Evolutionary conservation across 129 eudicot species (phyloP).

Genomic region (Rutidosis leptorrhynchoides): DNA sequence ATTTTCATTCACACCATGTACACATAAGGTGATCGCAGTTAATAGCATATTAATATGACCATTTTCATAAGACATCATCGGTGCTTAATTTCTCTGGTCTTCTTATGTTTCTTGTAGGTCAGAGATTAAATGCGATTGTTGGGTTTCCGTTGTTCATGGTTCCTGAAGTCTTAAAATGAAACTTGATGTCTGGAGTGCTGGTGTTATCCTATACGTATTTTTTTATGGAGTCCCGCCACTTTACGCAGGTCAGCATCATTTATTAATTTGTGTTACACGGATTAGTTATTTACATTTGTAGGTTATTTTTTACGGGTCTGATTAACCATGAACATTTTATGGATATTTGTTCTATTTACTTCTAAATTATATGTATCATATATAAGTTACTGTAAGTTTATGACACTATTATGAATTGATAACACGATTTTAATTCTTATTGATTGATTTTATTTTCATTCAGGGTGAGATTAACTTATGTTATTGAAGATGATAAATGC

Average conservation of each 20-base stretch:
- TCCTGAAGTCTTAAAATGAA: conserved; percentile 75
- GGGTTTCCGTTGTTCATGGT: conserved; percentile 93
- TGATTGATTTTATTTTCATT: too few species aligned
- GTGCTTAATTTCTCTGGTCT: neutral
- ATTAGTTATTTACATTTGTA: too few species aligned
- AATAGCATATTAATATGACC: conserved; percentile 1
- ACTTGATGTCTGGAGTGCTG: conserved; percentile 95
- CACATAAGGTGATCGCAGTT: conserved; percentile 10
- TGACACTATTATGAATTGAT: too few species aligned
- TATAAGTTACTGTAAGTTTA: too few species aligned
- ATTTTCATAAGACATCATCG: conserved; percentile 3
- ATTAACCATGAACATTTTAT: too few species aligned
- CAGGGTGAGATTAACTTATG: too few species aligned
- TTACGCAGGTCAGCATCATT: conserved; percentile 49
- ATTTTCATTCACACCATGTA: conserved; percentile 88
- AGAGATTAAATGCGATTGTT: conserved; percentile 74
- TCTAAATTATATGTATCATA: too few species aligned
- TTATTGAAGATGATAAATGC: too few species aligned
- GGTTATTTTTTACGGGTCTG: too few species aligned
- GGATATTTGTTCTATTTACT: too few species aligned
- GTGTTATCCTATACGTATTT: conserved; percentile 78
- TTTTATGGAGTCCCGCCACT: conserved; percentile 91
- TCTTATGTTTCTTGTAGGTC: conserved; percentile 46
- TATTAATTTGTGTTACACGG: too few species aligned
- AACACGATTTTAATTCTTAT: too few species aligned